A percentile compares a stretch with the other conserved stretches of the same genome.
Conservation (phyloP, 495 filamentous ascomycete genomes). For the Penicillium psychrofluorescens region DNA sequence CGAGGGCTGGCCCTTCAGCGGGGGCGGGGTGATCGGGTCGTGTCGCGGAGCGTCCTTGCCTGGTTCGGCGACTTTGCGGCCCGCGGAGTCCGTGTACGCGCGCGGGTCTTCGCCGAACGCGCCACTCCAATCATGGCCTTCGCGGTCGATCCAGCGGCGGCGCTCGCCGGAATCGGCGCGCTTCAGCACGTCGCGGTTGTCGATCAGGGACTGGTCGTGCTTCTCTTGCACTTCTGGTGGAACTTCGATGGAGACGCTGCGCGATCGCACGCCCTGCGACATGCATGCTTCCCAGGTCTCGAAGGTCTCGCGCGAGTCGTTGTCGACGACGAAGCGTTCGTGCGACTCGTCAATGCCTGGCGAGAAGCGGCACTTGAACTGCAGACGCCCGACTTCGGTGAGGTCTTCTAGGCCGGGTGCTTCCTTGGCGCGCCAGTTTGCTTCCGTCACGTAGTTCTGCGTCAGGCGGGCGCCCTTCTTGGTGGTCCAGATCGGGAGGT, state of each 20-base stretch:
- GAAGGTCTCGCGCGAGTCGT: constrained; percentile 83
- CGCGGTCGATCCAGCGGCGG: constrained; percentile 67
- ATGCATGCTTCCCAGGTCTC: constrained; percentile 91
- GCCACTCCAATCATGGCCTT: constrained; percentile 84
- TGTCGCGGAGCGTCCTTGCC: constrained; percentile 47
- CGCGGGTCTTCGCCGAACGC: constrained; percentile 67
- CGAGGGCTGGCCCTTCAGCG: constrained; percentile 29
- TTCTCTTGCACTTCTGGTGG: constrained; percentile 58
- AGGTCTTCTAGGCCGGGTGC: constrained; percentile 64
- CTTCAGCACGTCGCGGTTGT: constrained; percentile 73
- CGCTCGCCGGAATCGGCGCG: constrained; percentile 61
- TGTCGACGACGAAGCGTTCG: constrained; percentile 73
- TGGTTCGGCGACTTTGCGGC: constrained; percentile 47
- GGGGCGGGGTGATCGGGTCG: constrained; percentile 48
- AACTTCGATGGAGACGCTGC: constrained; percentile 58
- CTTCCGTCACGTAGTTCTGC: constrained; percentile 83
- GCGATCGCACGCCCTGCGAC: constrained; percentile 70
- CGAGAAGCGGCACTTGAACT: constrained; percentile 75
- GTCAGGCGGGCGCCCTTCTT: constrained; percentile 63
- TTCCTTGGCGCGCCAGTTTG: constrained; percentile 50
- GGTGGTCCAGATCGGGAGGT: constrained; percentile 82
- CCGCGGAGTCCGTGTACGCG: constrained; percentile 42
- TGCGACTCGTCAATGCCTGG: constrained; percentile 89
- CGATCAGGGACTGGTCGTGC: constrained; percentile 70
- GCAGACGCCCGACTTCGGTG: constrained; percentile 69